Percentiles rank a stretch among this genome's conserved stretches.
Conservation (phyloP, 73 alveolate genomes). For the Tetrahymena thermophila region DNA sequence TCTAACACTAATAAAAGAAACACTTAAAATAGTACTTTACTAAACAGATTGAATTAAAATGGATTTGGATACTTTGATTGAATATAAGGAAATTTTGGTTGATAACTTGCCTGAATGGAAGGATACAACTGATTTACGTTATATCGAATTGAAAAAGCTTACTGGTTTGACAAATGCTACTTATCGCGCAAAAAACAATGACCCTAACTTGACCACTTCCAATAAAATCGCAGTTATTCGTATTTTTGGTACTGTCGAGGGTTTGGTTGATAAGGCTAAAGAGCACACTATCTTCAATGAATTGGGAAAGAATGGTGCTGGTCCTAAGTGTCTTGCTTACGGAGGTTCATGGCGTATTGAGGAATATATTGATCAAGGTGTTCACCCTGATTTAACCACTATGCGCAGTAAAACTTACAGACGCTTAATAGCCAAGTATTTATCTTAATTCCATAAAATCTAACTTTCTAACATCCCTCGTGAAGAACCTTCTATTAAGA, state of each 20-base stretch:
- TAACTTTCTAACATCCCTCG: not conserved
- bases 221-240: not conserved
- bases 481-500: not conserved
- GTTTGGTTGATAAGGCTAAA: not conserved
- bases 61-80: not conserved
- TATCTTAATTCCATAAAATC: not conserved
- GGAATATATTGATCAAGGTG: not conserved
- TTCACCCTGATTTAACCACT: not conserved
- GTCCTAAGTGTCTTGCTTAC: not conserved
- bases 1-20: not conserved
- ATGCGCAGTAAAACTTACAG: not conserved
- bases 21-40: not conserved
- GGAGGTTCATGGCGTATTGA: not conserved
- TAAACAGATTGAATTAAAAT: not conserved
- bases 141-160: not conserved
- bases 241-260: not conserved
- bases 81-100: not conserved
- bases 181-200: not conserved
- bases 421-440: not conserved
- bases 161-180: not conserved
- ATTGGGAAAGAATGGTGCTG: not conserved
- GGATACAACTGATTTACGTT: not conserved
- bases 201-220: not conserved
- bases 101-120: constrained; percentile 1
- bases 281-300: not conserved